phyloP scores from a whole-genome alignment of 1,284 basidiomycete genomes.

The Stygiomarasmius scandens region DNA sequence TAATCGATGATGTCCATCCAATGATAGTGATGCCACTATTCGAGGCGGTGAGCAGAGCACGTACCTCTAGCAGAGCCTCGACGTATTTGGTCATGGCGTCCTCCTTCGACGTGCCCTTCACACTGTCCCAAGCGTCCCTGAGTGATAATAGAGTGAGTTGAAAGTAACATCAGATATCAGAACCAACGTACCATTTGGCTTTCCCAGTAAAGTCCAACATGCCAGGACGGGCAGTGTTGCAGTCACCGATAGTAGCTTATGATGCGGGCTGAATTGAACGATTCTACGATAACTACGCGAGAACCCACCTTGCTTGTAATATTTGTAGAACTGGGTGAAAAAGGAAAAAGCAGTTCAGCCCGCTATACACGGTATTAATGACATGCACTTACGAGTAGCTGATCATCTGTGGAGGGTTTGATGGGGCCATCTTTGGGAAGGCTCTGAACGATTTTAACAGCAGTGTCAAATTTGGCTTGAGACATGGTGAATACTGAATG shows the following conservation, averaged over 20 bases:
- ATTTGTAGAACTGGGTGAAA: conserved; percentile 89
- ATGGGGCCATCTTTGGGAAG: conserved; percentile 85
- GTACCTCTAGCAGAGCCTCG: conserved; percentile 68
- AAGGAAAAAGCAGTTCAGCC: conserved; percentile 11
- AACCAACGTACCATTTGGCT: conserved; percentile 72
- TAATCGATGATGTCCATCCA: background rate
- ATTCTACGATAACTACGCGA: background rate
- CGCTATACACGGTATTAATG: conserved; percentile 11
- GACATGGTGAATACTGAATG: conserved; percentile 50
- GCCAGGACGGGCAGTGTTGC: conserved; percentile 66
- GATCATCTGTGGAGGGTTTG: conserved; percentile 74
- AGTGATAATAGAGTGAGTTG: conserved; percentile 16
- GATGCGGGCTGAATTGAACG: background rate
- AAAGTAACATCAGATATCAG: conserved; percentile 8
- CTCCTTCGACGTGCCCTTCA: conserved; percentile 74
- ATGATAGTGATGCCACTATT: background rate
- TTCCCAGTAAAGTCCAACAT: conserved; percentile 81
- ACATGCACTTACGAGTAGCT: conserved; percentile 67
- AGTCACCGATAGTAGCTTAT: conserved; percentile 76
- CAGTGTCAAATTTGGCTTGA: conserved; percentile 77
- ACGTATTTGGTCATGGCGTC: conserved; percentile 77
- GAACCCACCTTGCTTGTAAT: conserved; percentile 83
- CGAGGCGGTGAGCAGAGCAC: conserved; percentile 26
- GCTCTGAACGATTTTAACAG: conserved; percentile 66
- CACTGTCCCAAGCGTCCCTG: conserved; percentile 87